phyloP scores from a whole-genome alignment of 2,329 filamentous ascomycete genomes.

The Parasarocladium wereldwijsianum region DNA sequence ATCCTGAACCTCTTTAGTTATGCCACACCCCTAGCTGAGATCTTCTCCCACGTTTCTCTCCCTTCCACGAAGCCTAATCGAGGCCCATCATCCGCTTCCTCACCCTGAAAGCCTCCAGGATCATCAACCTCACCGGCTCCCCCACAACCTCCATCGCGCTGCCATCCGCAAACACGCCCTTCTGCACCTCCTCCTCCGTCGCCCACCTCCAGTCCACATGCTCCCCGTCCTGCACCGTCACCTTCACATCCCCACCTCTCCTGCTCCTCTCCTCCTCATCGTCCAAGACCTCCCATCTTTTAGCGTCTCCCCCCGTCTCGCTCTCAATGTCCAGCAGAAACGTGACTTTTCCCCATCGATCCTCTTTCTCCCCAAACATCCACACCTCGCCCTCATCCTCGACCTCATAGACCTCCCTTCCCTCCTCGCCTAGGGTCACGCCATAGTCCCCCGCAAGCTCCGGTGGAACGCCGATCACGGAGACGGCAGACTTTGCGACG shows the following conservation, averaged over 20 bases:
- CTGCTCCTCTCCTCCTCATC: not conserved
- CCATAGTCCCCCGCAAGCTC: too few relatives aligned
- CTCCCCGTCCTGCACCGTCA: constrained; percentile 1
- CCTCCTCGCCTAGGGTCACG: not conserved
- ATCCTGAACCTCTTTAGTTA: too few relatives aligned
- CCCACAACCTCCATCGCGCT: constrained; percentile 1
- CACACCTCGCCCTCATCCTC: constrained; percentile 1
- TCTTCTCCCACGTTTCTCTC: too few relatives aligned
- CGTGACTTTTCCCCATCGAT: constrained; percentile 1
- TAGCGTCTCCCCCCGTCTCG: too few relatives aligned
- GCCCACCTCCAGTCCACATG: constrained; percentile 4
- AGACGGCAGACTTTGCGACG: not conserved
- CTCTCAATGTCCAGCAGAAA: constrained; percentile 3
- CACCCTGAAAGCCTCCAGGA: constrained; percentile 2
- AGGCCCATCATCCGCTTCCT: not conserved
- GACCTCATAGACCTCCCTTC: not conserved
- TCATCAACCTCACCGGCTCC: not conserved
- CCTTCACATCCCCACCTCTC: not conserved
- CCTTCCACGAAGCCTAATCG: too few relatives aligned
- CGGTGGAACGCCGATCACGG: not conserved
- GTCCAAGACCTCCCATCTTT: too few relatives aligned
- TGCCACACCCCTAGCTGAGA: too few relatives aligned
- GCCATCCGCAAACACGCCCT: not conserved
- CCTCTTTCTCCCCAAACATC: constrained; percentile 1
- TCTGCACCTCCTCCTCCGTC: constrained; percentile 3